A percentile compares a stretch with the other conserved stretches of the same genome.
phyloP scores from a whole-genome alignment of 1,284 basidiomycete species.

The Cryptococcus jaspeensis region DNA sequence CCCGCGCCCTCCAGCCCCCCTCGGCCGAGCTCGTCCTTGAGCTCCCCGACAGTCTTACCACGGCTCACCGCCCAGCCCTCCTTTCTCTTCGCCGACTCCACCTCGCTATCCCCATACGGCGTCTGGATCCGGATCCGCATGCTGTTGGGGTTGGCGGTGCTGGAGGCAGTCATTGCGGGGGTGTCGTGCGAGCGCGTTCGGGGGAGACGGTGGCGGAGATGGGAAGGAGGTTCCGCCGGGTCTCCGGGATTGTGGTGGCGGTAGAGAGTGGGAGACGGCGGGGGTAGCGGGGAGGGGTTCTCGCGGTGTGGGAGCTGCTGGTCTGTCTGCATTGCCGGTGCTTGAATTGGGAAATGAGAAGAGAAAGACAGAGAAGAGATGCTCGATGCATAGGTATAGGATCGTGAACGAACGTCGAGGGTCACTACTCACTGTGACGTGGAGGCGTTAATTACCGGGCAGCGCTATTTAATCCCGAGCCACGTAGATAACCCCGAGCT shows the following conservation, averaged over 20 bases:
- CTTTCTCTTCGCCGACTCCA: conserved; percentile 23
- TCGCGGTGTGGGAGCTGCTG: not conserved
- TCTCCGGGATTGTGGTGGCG: conserved; percentile 14
- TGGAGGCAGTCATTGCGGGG: not conserved
- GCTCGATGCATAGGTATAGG: too few species aligned
- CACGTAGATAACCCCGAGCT: too few species aligned
- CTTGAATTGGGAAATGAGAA: too few species aligned
- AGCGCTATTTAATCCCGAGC: too few species aligned
- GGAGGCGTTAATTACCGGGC: too few species aligned
- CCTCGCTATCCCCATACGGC: conserved; percentile 31
- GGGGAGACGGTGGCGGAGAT: conserved; percentile 10
- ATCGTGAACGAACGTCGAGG: too few species aligned
- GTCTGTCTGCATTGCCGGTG: not conserved
- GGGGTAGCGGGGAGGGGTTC: conserved; percentile 10
- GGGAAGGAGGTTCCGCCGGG: conserved; percentile 5
- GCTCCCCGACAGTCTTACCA: conserved; percentile 19
- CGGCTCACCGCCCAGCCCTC: conserved; percentile 23
- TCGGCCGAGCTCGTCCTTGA: conserved; percentile 35
- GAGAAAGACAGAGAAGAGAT: too few species aligned
- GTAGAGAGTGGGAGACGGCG: conserved; percentile 17
- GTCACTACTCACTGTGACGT: too few species aligned
- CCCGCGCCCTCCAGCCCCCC: conserved; percentile 31
- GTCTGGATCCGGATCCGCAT: conserved; percentile 35
- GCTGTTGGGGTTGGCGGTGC: not conserved
- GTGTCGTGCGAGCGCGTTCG: not conserved